Evolutionary conservation across 2,329 filamentous ascomycete genomes (phyloP).

Genomic region (Trichoderma harzianum): DNA sequence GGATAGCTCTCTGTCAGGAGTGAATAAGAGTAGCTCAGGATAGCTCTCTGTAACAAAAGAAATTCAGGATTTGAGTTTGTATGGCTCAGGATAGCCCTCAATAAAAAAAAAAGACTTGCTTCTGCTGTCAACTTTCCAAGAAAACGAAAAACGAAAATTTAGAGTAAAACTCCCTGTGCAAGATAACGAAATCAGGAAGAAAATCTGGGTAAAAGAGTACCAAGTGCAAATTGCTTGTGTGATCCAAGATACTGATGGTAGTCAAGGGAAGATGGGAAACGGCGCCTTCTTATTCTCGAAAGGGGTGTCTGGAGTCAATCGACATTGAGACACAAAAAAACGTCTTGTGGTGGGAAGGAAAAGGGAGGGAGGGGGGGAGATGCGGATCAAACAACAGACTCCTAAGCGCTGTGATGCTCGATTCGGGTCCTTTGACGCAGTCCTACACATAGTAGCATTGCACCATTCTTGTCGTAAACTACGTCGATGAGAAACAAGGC

Average conservation of each 20-base stretch:
- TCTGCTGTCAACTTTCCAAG: background rate
- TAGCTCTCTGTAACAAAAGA: constrained; percentile 19
- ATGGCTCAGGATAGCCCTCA: constrained; percentile 23
- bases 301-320: background rate
- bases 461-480: background rate
- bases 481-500: background rate
- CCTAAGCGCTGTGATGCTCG: background rate
- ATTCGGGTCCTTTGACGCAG: background rate
- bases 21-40: constrained; percentile 21
- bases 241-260: background rate
- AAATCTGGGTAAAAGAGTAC: background rate
- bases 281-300: constrained; percentile 5
- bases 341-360: background rate
- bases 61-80: constrained; percentile 18
- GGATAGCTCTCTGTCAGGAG: constrained; percentile 23
- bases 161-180: background rate
- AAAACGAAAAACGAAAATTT: background rate
- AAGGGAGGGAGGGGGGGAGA: background rate
- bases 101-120: background rate
- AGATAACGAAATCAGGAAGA: background rate
- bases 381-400: background rate
- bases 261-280: background rate
- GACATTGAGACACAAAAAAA: background rate
- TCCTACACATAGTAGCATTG: background rate
- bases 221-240: background rate